phyloP scores from a whole-genome alignment of 495 filamentous ascomycete species.

The Aspergillus campestris region DNA sequence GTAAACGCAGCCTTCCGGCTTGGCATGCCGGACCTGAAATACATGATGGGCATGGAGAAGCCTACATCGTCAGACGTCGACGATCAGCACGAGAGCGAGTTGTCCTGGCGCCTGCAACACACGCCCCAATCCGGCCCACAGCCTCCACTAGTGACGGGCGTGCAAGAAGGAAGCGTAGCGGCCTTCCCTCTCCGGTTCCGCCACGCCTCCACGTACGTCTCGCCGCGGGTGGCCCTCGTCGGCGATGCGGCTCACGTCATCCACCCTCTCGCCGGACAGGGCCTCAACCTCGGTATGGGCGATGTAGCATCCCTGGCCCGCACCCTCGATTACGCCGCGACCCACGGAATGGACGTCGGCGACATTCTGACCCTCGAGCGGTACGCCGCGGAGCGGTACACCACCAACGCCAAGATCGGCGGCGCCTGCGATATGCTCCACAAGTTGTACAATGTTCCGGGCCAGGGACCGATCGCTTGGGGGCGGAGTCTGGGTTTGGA shows the following conservation, averaged over 20 bases:
- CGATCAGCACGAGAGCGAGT: constrained; percentile 56
- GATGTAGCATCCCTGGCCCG: constrained; percentile 70
- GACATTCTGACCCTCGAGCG: constrained; percentile 62
- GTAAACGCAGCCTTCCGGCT: constrained; percentile 93
- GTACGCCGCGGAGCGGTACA: constrained; percentile 72
- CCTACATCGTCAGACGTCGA: constrained; percentile 17
- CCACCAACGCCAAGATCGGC: constrained; percentile 73
- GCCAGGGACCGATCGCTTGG: constrained; percentile 65
- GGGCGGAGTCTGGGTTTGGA: constrained; percentile 68
- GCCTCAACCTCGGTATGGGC: constrained; percentile 85
- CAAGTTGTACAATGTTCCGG: constrained; percentile 72
- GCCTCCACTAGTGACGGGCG: constrained; percentile 50
- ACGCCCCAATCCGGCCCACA: constrained; percentile 44
- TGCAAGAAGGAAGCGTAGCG: constrained; percentile 76
- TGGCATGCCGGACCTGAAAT: constrained; percentile 65
- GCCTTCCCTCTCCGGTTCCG: constrained; percentile 86
- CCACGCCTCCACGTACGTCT: constrained; percentile 86
- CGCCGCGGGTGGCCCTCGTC: constrained; percentile 76
- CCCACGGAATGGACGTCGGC: constrained; percentile 80
- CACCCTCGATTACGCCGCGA: constrained; percentile 67
- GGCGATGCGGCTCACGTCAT: constrained; percentile 94
- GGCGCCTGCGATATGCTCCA: constrained; percentile 90
- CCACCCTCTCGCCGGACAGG: constrained; percentile 91
- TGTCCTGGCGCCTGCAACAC: constrained; percentile 72
- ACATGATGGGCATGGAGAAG: constrained; percentile 56